Evolutionary conservation across 2,329 filamentous ascomycete species (phyloP).

Genomic region (Alternaria arborescens): DNA sequence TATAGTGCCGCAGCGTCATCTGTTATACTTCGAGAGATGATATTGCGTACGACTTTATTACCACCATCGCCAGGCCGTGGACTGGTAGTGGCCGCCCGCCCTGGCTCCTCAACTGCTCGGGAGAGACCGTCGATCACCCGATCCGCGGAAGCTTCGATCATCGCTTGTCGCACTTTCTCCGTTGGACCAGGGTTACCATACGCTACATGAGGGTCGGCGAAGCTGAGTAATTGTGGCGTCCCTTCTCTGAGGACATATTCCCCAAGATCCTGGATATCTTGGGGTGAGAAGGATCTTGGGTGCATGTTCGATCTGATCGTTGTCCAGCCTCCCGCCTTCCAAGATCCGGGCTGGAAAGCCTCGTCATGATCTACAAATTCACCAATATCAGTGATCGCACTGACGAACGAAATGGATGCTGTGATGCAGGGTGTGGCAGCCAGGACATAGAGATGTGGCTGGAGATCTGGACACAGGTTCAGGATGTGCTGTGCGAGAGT

Average conservation of each 20-base stretch:
- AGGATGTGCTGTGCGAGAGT: constrained; percentile 18
- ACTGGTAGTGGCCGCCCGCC: background rate
- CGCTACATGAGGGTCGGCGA: constrained; percentile 15
- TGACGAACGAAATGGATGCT: constrained; percentile 15
- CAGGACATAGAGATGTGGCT: constrained; percentile 19
- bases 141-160: constrained; percentile 17
- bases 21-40: constrained; percentile 11
- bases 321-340: constrained; percentile 9
- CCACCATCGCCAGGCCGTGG: background rate
- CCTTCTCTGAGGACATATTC: background rate
- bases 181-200: constrained; percentile 12
- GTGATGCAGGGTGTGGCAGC: constrained; percentile 13
- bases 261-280: constrained; percentile 17
- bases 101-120: background rate
- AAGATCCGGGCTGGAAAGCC: constrained; percentile 12
- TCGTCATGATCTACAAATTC: constrained; percentile 17
- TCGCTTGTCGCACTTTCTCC: constrained; percentile 12
- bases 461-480: constrained; percentile 2
- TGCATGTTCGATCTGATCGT: constrained; percentile 17
- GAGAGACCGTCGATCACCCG: constrained; percentile 11
- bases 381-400: constrained; percentile 16
- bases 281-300: constrained; percentile 7
- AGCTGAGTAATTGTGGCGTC: constrained; percentile 3
- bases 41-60: constrained; percentile 8
- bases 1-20: constrained; percentile 6